Conservation (phyloP, 345 rosid genomes). For the Eucalyptus regnans region DNA sequence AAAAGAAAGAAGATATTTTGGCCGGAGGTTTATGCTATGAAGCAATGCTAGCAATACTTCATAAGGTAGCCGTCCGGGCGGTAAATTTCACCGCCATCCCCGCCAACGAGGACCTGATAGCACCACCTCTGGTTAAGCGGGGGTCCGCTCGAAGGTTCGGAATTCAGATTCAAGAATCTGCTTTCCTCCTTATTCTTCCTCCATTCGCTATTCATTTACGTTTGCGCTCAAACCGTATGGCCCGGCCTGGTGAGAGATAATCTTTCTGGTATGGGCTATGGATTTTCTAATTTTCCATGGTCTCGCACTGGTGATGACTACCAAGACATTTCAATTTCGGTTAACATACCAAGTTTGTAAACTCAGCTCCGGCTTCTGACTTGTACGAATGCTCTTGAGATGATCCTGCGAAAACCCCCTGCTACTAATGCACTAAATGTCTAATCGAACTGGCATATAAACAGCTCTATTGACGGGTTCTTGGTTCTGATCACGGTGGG, state of each 20-base stretch:
- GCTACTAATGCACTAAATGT: neutral
- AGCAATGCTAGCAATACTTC: too few species aligned
- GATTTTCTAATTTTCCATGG: neutral
- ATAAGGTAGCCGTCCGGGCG: slow-evolving; percentile 39
- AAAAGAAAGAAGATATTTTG: too few species aligned
- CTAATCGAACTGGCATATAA: neutral
- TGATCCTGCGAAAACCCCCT: neutral
- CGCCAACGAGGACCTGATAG: slow-evolving; percentile 53
- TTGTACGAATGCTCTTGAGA: neutral
- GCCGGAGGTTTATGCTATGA: too few species aligned
- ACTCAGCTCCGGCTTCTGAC: neutral
- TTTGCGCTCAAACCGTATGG: neutral
- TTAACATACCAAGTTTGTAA: too few species aligned
- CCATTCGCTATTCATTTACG: neutral
- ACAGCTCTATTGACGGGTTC: neutral
- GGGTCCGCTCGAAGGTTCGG: slow-evolving; percentile 64
- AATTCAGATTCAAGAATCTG: neutral
- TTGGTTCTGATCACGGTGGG: slow-evolving; percentile 25
- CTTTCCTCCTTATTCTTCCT: neutral
- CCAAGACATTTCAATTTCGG: too few species aligned
- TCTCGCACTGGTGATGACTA: too few species aligned
- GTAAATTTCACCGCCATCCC: slow-evolving; percentile 53
- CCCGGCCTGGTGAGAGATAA: neutral
- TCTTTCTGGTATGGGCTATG: neutral
- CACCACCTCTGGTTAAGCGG: slow-evolving; percentile 52